Evolutionary conservation across 2,329 filamentous ascomycete genomes (phyloP), one percentile per base, ranked within the genome.

Genomic region (Colletotrichum costaricense): DNA sequence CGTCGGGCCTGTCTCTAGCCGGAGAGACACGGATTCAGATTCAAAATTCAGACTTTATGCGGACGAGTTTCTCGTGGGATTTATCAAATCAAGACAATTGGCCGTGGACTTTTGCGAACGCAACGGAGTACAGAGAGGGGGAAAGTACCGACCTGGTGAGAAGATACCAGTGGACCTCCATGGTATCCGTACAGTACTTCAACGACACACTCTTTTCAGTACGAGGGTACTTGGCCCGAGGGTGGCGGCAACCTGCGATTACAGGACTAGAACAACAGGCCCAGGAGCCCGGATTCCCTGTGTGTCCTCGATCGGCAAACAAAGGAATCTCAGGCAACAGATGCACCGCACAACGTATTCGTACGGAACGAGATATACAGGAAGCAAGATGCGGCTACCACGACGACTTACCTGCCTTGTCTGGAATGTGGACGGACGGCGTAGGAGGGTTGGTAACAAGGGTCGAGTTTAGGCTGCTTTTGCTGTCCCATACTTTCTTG

Each of bases 21-120:
- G 69, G 69, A 63, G 69, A 72, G 59, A 69, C 69, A 72, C 24
- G 33, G 54, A 33, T 59, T 57, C 66, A 69, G 56, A 55, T 16
- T 56, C 46, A 60, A 55, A 57, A 65, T 19, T 64, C 70, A 70
- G 70, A 70, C 60, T 65, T 62, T 28, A 30, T n/a, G 60, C 28
- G 57, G 58, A 54, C 19, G 12, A 26, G 67, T 70, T 66, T 55
- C 55, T 55, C 66, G 26, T 59, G 24, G n/a, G 16, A 49, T 28
- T 42, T 56, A 9, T 70, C 70, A 62, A 42, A 73, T 62, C 26
- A 62, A 60, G 67, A 52, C 35, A 70, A 70, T 60, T 38, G 70
- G 70, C 60, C 60, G 70, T 65, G 67, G 67, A 49, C 35, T 64
- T 59, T 30, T 52, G 59, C 16, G 26, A 26, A 64, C 60, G 70